A percentile compares a stretch with the other conserved stretches of the same genome.
These are phyloP conservation scores for Aaosphaeria pasadenensis DNA, from an alignment of 2,329 filamentous ascomycete genomes.

Conservation along the genomic window DNA sequence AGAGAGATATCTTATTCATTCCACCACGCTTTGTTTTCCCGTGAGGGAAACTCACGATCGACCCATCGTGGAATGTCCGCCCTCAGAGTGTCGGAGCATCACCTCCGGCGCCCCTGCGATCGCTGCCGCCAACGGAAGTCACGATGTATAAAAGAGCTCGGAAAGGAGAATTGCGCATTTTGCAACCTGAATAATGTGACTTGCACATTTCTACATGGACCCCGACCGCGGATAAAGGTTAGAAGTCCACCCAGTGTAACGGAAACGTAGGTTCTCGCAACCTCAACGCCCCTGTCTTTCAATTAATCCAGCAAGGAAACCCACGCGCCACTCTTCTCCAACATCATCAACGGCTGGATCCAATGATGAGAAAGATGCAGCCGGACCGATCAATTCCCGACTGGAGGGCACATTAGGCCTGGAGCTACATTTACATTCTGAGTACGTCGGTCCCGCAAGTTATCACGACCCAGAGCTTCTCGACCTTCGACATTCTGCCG, in stretches of 20 bases:
- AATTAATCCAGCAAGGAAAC: constrained; percentile 13
- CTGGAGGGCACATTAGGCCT: constrained; percentile 34
- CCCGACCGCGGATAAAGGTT: constrained; percentile 59
- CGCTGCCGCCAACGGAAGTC: constrained; percentile 63
- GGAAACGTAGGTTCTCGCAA: not conserved
- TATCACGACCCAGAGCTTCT: constrained; percentile 27
- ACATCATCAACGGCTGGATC: constrained; percentile 1
- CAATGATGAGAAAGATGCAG: constrained; percentile 31
- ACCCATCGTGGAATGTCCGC: no score
- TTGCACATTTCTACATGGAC: constrained; percentile 66
- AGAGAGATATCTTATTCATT: no score
- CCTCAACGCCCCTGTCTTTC: not conserved
- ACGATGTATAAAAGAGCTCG: constrained; percentile 67
- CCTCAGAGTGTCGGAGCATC: no score
- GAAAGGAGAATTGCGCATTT: constrained; percentile 61
- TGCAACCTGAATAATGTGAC: constrained; percentile 65
- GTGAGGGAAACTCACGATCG: no score
- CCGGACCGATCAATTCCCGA: constrained; percentile 24
- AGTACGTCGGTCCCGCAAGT: constrained; percentile 26
- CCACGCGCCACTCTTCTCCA: no score
- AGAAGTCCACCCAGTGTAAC: constrained; percentile 1
- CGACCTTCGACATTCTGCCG: constrained; percentile 10
- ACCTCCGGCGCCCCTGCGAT: constrained; percentile 56
- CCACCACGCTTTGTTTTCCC: no score
- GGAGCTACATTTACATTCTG: constrained; percentile 28